Conservation (phyloP, 2,329 filamentous ascomycete genomes). For the Bisporella sp. region DNA sequence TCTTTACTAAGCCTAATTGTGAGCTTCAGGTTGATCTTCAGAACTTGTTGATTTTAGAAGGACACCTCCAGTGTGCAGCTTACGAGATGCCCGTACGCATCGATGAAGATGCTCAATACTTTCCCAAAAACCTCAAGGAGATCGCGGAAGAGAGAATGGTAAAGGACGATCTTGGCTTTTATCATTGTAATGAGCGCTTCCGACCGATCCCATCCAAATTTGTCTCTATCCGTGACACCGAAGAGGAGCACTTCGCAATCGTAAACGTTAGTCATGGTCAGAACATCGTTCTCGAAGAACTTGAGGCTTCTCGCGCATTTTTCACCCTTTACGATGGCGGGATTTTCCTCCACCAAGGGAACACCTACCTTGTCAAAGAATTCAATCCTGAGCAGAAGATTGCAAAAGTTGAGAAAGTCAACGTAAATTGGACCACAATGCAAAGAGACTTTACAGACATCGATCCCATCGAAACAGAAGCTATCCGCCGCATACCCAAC, state of each 20-base stretch:
- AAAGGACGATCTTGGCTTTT: constrained; percentile 72
- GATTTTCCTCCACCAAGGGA: constrained; percentile 95
- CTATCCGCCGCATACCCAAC: constrained; percentile 62
- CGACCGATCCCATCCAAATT: constrained; percentile 75
- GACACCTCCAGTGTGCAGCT: constrained; percentile 91
- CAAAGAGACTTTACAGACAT: constrained; percentile 93
- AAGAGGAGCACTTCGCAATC: constrained; percentile 89
- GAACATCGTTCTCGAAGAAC: constrained; percentile 84
- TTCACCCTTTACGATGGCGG: constrained; percentile 96
- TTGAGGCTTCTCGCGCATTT: constrained; percentile 91
- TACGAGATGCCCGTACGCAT: constrained; percentile 90
- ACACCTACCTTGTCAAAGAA: constrained; percentile 84
- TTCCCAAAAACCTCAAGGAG: constrained; percentile 64
- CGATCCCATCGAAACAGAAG: constrained; percentile 87
- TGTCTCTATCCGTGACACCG: constrained; percentile 83
- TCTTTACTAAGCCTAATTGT: constrained; percentile 86
- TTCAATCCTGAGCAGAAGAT: constrained; percentile 74
- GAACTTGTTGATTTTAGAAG: constrained; percentile 86
- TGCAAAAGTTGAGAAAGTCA: constrained; percentile 81
- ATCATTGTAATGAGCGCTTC: constrained; percentile 84
- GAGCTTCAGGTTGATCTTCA: constrained; percentile 86
- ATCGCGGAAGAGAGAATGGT: constrained; percentile 70
- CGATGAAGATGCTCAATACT: constrained; percentile 68
- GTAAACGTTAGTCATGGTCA: constrained; percentile 77
- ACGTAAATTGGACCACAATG: constrained; percentile 90